Percentiles rank a stretch among this genome's conserved stretches.
Evolutionary conservation across 2,329 filamentous ascomycete genomes (phyloP).

Genomic region (Claviceps africana): DNA sequence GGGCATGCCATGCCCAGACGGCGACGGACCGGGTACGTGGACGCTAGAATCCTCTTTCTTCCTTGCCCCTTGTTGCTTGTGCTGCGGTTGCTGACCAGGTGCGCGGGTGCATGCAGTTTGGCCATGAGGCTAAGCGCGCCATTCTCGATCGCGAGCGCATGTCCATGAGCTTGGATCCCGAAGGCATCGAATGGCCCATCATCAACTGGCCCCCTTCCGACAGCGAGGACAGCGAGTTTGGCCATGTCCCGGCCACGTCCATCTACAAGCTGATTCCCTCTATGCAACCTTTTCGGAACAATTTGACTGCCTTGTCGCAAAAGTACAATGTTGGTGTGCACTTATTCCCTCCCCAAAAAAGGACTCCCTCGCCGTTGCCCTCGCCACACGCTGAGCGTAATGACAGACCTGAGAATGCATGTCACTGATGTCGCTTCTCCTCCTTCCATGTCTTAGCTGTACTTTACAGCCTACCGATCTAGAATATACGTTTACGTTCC

Average conservation of each 20-base stretch:
- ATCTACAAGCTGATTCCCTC: constrained; percentile 18
- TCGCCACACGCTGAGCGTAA: no score
- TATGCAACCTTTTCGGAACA: constrained; percentile 32
- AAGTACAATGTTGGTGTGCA: constrained; percentile 32
- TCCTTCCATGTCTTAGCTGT: constrained; percentile 28
- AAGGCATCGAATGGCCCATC: constrained; percentile 12
- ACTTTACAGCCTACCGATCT: constrained; percentile 44
- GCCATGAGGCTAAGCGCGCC: constrained; percentile 18
- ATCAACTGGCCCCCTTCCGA: constrained; percentile 15
- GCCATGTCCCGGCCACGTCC: constrained; percentile 9
- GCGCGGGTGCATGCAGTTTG: constrained; percentile 18
- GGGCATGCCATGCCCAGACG: constrained; percentile 24
- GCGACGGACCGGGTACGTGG: constrained; percentile 22
- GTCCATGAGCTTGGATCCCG: constrained; percentile 3
- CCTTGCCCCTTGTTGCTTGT: neutral
- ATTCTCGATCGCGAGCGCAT: constrained; percentile 23
- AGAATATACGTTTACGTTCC: constrained; percentile 44
- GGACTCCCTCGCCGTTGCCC: no score
- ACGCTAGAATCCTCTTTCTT: neutral
- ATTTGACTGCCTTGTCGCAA: constrained; percentile 45
- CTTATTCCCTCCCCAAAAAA: neutral
- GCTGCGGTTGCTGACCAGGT: neutral
- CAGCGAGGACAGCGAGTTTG: constrained; percentile 10
- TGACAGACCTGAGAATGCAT: neutral
- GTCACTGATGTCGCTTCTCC: constrained; percentile 1